Conservation (phyloP, 2,329 filamentous ascomycete species). For the Metarhizium robertsii region DNA sequence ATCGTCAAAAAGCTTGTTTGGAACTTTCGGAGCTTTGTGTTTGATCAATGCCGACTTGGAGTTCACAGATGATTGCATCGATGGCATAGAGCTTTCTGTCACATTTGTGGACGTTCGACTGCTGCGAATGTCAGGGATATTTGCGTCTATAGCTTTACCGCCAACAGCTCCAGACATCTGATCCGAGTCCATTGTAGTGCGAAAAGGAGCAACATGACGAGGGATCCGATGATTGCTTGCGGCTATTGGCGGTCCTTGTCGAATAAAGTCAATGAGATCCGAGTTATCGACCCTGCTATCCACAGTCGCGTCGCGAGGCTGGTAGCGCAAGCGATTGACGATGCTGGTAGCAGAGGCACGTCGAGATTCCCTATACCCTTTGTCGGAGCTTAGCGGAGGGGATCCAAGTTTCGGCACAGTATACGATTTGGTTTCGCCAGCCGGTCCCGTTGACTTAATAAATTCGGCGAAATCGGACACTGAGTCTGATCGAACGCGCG, state of each 20-base stretch:
- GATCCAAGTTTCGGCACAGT: constrained; percentile 24
- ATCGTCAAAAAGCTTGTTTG: constrained; percentile 34
- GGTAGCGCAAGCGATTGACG: constrained; percentile 41
- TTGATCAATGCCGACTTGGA: constrained; percentile 63
- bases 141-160: constrained; percentile 48
- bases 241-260: constrained; percentile 64
- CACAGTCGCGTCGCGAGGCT: constrained; percentile 63
- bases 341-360: constrained; percentile 28
- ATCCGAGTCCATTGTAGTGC: constrained; percentile 78
- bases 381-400: constrained; percentile 20
- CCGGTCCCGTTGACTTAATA: constrained; percentile 73
- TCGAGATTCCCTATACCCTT: constrained; percentile 29
- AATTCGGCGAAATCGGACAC: constrained; percentile 82
- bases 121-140: constrained; percentile 44
- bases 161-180: constrained; percentile 51
- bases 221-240: constrained; percentile 62
- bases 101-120: constrained; percentile 47
- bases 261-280: constrained; percentile 92
- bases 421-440: constrained; percentile 30
- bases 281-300: constrained; percentile 59
- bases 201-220: constrained; percentile 74
- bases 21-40: constrained; percentile 24
- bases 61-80: constrained; percentile 57
- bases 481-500: constrained; percentile 60
- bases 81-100: constrained; percentile 48